Percentiles rank a stretch among this genome's conserved stretches.
Evolutionary conservation across 2,329 filamentous ascomycete species (phyloP).

Genomic region (Colletotrichum destructivum): DNA sequence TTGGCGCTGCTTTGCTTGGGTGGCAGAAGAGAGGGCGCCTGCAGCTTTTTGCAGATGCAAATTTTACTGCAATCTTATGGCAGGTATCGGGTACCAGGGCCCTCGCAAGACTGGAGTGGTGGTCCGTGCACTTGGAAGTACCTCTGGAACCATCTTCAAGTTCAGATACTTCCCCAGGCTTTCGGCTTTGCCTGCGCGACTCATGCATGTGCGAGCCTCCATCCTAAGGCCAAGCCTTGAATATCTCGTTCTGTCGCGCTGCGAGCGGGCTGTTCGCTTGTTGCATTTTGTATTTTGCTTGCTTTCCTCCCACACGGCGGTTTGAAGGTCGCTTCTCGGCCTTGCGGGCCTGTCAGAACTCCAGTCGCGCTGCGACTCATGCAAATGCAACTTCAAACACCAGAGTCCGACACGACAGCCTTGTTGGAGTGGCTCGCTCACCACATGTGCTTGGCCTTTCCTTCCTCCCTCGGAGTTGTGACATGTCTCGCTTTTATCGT

Average conservation of each 20-base stretch:
- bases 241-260: constrained; percentile 2
- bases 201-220: constrained; percentile 37
- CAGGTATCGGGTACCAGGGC: constrained; percentile 38
- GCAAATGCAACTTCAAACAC: constrained; percentile 40
- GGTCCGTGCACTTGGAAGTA: constrained; percentile 35
- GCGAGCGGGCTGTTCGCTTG: background rate
- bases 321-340: constrained; percentile 35
- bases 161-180: constrained; percentile 35
- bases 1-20: constrained; percentile 23
- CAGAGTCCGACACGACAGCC: constrained; percentile 33
- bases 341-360: constrained; percentile 29
- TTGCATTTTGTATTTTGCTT: background rate
- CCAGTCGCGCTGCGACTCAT: constrained; percentile 38
- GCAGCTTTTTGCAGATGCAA: constrained; percentile 39
- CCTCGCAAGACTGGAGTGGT: constrained; percentile 16
- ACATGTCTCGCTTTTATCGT: background rate
- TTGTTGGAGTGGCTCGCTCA: constrained; percentile 21
- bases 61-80: constrained; percentile 39
- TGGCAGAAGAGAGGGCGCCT: constrained; percentile 31
- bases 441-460: background rate
- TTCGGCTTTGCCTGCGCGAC: constrained; percentile 29
- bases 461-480: background rate
- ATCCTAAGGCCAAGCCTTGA: constrained; percentile 25
- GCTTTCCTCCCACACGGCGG: background rate
- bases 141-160: constrained; percentile 22